phyloP scores from a whole-genome alignment of 169 alveolate genomes.

The Toxoplasma gondii region DNA sequence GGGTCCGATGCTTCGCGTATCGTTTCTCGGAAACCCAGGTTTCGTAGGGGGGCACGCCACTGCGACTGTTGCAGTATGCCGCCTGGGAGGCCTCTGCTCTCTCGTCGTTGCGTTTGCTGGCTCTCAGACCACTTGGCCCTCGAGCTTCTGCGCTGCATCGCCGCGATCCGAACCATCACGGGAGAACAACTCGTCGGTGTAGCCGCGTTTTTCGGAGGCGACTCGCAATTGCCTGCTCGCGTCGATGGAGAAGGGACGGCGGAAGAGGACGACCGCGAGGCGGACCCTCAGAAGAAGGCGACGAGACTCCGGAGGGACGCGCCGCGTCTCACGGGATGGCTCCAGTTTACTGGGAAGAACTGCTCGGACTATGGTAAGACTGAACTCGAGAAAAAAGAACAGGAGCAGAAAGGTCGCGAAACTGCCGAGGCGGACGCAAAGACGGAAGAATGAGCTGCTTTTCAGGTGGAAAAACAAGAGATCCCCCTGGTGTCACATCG shows the following conservation, averaged over 20 bases:
- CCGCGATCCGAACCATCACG: slow-evolving; percentile 61
- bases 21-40: too few species aligned
- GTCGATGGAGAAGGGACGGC: neutral
- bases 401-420: neutral
- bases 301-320: neutral
- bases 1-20: too few species aligned
- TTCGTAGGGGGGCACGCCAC: too few species aligned
- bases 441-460: neutral
- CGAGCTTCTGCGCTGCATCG: slow-evolving; percentile 61
- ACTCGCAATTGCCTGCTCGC: neutral
- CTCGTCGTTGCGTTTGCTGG: neutral
- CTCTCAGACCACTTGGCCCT: slow-evolving; percentile 63
- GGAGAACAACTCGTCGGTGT: slow-evolving; percentile 33
- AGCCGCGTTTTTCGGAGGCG: neutral
- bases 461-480: neutral
- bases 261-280: neutral
- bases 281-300: neutral
- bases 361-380: neutral
- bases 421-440: neutral
- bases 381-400: neutral
- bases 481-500: neutral
- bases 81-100: too few species aligned
- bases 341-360: neutral
- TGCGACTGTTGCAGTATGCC: too few species aligned
- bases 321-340: slow-evolving; percentile 22